Evolutionary conservation across 345 rosid genomes (phyloP).

Genomic region (Dipteronia dyeriana): DNA sequence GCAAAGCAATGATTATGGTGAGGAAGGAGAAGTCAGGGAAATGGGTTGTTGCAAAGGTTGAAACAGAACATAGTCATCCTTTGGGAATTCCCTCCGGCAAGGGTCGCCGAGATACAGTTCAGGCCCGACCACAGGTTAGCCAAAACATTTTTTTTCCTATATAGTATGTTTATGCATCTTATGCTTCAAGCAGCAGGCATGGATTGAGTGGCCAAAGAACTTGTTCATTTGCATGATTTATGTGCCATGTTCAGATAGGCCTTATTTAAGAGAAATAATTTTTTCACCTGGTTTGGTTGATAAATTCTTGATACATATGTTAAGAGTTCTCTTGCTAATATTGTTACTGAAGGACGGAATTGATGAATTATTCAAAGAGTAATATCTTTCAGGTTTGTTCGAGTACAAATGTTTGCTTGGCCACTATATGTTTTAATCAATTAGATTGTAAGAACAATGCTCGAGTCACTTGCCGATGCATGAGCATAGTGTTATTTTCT

Average conservation of each 20-base stretch:
- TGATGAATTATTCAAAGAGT: too few species aligned
- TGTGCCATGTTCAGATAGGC: not conserved
- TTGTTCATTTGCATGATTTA: not conserved
- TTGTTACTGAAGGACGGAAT: not conserved
- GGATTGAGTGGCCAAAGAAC: not conserved
- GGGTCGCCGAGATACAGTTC: not conserved
- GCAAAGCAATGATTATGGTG: constrained; percentile 47
- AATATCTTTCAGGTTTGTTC: not conserved
- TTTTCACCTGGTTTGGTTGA: not conserved
- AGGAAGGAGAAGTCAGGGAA: constrained; percentile 41
- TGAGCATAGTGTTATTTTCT: too few species aligned
- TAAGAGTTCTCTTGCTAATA: not conserved
- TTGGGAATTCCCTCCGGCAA: constrained; percentile 14
- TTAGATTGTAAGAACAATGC: not conserved
- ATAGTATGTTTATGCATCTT: not conserved
- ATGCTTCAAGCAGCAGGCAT: not conserved
- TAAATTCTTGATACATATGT: not conserved
- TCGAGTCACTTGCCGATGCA: too few species aligned
- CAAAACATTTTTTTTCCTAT: not conserved
- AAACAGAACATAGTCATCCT: constrained; percentile 36
- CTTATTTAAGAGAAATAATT: not conserved
- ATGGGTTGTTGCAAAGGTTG: constrained; percentile 41
- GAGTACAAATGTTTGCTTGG: not conserved
- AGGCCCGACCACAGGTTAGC: constrained; percentile 20
- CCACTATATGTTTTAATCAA: not conserved